Conservation (phyloP, 2,329 filamentous ascomycete genomes). For the Ambrosiella xylebori region DNA sequence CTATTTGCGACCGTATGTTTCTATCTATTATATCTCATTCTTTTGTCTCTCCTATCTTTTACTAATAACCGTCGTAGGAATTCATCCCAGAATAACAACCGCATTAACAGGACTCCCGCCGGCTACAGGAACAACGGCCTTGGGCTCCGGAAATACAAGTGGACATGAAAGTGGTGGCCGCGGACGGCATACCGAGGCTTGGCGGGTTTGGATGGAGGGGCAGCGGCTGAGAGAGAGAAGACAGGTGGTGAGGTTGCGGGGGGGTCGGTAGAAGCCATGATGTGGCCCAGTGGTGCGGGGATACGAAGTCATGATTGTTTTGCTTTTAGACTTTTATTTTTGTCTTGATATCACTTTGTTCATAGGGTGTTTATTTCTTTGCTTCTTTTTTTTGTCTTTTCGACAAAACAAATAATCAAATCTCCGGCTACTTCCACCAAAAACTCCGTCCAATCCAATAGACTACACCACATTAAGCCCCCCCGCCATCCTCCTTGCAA, state of each 20-base stretch:
- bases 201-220: background rate
- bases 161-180: background rate
- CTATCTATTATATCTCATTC: background rate
- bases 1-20: background rate
- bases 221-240: background rate
- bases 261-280: background rate
- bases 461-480: constrained; percentile 8
- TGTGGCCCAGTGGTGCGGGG: no score
- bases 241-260: background rate
- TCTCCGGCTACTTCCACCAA: background rate
- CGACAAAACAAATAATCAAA: no score
- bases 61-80: no score
- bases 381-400: no score
- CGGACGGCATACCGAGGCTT: background rate
- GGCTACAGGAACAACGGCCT: no score
- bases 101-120: no score
- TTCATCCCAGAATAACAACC: no score
- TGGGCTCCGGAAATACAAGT: no score
- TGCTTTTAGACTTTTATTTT: no score
- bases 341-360: background rate
- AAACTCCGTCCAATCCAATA: background rate
- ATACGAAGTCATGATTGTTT: no score
- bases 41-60: no score
- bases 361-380: background rate
- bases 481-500: constrained; percentile 49